Evolutionary conservation across 208 protist genomes (phyloP).

Genomic region (Trypanosoma conorhini): DNA sequence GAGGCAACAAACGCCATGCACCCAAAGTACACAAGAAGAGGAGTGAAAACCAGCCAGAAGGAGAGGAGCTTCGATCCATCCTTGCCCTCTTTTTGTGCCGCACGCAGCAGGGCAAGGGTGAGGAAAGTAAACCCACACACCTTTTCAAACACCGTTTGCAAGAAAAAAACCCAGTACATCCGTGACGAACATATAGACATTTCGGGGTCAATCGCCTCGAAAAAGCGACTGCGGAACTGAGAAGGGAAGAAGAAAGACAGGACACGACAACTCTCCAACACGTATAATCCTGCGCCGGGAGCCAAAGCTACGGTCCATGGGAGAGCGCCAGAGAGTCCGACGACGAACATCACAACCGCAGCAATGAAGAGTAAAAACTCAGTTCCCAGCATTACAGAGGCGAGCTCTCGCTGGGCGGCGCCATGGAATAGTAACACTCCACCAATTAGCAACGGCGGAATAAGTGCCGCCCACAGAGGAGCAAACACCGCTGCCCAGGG

Average conservation of each 20-base stretch:
- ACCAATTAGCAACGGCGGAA: constrained; percentile 31
- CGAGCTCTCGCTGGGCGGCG: constrained; percentile 20
- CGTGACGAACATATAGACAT: neutral
- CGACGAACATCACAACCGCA: constrained; percentile 31
- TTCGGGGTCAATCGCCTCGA: neutral
- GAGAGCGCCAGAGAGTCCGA: constrained; percentile 36
- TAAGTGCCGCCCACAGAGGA: constrained; percentile 41
- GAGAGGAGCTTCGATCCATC: constrained; percentile 22
- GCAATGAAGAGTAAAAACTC: constrained; percentile 22
- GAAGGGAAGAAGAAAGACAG: constrained; percentile 36
- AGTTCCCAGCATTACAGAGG: constrained; percentile 24
- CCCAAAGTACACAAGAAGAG: constrained; percentile 42
- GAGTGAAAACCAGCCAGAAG: constrained; percentile 61
- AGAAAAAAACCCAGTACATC: constrained; percentile 21
- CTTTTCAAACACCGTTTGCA: constrained; percentile 33
- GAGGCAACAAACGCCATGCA: constrained; percentile 20
- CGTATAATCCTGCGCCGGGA: constrained; percentile 37
- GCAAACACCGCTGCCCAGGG: constrained; percentile 21
- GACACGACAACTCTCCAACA: constrained; percentile 27
- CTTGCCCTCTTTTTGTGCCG: constrained; percentile 12
- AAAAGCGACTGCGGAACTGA: constrained; percentile 6
- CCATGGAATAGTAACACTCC: constrained; percentile 24
- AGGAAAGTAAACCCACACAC: constrained; percentile 44
- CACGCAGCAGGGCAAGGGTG: constrained; percentile 36
- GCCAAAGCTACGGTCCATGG: constrained; percentile 31